A percentile compares a stretch with the other conserved stretches of the same genome.
Evolutionary conservation across 164 flowering plant genomes (phyloP).

Genomic region (Protea cynaroides): DNA sequence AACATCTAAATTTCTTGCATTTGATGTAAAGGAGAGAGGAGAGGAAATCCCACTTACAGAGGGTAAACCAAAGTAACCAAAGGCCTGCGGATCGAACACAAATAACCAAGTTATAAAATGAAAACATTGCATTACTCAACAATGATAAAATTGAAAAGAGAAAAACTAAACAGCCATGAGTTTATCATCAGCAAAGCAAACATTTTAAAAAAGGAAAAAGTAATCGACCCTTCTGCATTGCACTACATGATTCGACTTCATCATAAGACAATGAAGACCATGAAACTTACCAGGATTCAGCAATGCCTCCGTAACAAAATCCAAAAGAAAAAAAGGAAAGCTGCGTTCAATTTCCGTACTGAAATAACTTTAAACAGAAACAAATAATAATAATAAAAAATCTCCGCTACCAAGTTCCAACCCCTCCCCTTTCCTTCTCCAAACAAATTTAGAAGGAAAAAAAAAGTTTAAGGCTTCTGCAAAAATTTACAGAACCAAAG

Average conservation of each 20-base stretch:
- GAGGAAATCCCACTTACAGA: constrained; percentile 46
- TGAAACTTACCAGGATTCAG: too few relatives aligned
- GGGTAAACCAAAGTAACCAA: constrained; percentile 76
- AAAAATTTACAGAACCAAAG: background rate
- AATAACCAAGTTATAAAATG: constrained; percentile 1
- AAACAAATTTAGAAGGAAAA: background rate
- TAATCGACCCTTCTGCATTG: too few relatives aligned
- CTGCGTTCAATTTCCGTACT: background rate
- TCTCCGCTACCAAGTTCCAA: too few relatives aligned
- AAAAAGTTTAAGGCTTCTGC: background rate
- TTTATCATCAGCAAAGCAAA: too few relatives aligned
- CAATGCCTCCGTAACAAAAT: too few relatives aligned
- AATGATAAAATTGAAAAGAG: background rate
- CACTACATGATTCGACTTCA: too few relatives aligned
- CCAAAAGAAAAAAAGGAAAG: too few relatives aligned
- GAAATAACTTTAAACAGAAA: background rate
- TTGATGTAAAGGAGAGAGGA: background rate
- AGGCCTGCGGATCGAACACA: constrained; percentile 59
- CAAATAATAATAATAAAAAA: too few relatives aligned
- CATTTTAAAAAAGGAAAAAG: too few relatives aligned
- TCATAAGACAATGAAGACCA: too few relatives aligned
- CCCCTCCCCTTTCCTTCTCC: background rate
- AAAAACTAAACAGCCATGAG: background rate
- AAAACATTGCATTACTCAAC: background rate
- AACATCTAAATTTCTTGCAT: background rate